Percentiles rank a stretch among this genome's conserved stretches.
Evolutionary conservation across 352 stramenopile species (phyloP).

Genomic region (Globisporangium rhizosaccharum): DNA sequence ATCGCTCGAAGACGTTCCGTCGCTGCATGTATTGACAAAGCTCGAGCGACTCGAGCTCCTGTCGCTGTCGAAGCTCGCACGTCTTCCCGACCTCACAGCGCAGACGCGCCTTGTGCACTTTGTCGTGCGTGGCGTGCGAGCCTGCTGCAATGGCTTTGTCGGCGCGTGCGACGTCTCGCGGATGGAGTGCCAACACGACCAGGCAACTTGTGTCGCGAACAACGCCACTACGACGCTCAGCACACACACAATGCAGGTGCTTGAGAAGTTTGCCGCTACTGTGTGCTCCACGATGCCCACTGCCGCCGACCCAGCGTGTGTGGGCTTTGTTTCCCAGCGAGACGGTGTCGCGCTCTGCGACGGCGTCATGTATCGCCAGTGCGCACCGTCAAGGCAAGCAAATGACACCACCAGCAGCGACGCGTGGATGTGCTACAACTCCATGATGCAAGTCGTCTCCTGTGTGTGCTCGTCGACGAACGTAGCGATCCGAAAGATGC

Average conservation of each 20-base stretch:
- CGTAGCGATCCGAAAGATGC: conserved; percentile 9
- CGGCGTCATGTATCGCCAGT: conserved; percentile 17
- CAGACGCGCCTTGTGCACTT: conserved; percentile 17
- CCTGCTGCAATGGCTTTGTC: conserved; percentile 34
- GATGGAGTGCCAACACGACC: conserved; percentile 12
- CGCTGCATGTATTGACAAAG: conserved; percentile 14
- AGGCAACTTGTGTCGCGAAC: conserved; percentile 1
- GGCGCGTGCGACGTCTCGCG: conserved; percentile 19
- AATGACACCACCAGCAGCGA: not conserved
- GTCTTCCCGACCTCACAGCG: conserved; percentile 18
- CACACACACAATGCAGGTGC: not conserved
- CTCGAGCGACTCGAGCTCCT: conserved; percentile 22
- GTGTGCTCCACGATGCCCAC: not conserved
- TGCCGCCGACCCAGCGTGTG: not conserved
- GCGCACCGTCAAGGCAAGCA: not conserved
- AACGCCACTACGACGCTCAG: not conserved
- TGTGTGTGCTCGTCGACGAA: conserved; percentile 12
- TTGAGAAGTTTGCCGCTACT: conserved; percentile 1
- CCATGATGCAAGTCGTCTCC: conserved; percentile 13
- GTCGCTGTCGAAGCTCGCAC: conserved; percentile 12
- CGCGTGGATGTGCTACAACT: conserved; percentile 26
- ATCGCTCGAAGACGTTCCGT: conserved; percentile 16
- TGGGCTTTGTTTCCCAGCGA: not conserved
- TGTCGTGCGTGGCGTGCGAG: conserved; percentile 7
- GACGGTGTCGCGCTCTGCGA: conserved; percentile 2